Evolutionary conservation across 208 protist species (phyloP), one percentile per base, ranked within the genome.

Genomic region (Acanthamoeba rhysodes): DNA sequence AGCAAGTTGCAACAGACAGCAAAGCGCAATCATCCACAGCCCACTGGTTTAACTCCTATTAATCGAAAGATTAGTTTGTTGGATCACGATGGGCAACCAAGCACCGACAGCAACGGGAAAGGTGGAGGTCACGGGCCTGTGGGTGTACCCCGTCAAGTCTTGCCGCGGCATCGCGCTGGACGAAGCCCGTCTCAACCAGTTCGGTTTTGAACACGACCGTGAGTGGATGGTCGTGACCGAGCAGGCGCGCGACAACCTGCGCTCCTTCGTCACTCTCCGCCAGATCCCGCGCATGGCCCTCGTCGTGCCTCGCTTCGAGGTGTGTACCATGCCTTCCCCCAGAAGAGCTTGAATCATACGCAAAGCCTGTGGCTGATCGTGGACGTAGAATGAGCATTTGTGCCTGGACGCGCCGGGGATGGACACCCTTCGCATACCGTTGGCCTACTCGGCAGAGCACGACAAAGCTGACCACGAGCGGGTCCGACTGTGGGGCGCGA

Each of bases 211-310:
- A 24, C 62, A 92, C n/a, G 85, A 92, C 62, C 53, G 59, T 8
- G 37, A 92, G 37, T 92, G 85, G 85, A 66, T 72, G 85, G 37
- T 92, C 29, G 85, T 74, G 24, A 92, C 32, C n/a, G 78, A 87
- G 78, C 78, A 87, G 78, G 24, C 32, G 14, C 24, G 78, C 14
- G 48, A 87, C 78, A n/a, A 55, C 32, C n/a, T 32, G 27, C 32
- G 85, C 59, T 48, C 57, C 59, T 74, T 92, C 10, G 62, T 74
- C 59, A 53, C 32, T n/a, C 50, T 53, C 59, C 53, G 82, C 8
- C 82, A 90, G 32, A 64, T 66, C 48, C 82, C 82, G 5, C 82
- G 82, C 82, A 66, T 90, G 82, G 29, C 82, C 50, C 78, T 87
- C 32, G 32, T 87, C 48, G 50, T 34, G 22, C 78, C 78, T 29